A percentile compares a stretch with the other conserved stretches of the same genome.
phyloP scores from a whole-genome alignment of 2,329 filamentous ascomycete genomes.

The Aspergillus novofumigatus region DNA sequence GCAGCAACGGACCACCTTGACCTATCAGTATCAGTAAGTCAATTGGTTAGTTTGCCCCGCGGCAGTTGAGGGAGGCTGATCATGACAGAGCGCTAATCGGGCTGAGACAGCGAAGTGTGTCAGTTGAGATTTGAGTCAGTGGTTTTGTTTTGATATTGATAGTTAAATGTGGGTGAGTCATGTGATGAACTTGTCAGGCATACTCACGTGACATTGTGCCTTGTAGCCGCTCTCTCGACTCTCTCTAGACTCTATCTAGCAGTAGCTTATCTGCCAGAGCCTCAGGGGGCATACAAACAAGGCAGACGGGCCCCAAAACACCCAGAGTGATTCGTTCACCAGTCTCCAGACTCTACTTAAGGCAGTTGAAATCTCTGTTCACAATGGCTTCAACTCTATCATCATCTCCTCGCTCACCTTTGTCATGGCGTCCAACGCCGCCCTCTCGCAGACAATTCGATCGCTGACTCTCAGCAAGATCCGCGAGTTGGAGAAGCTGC shows the following conservation, averaged over 20 bases:
- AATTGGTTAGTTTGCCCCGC: not conserved
- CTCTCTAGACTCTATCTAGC: too few relatives aligned
- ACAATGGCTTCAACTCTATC: not conserved
- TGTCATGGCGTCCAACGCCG: not conserved
- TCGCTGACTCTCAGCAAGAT: slow-evolving; percentile 24
- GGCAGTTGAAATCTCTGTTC: not conserved
- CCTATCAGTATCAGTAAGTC: not conserved
- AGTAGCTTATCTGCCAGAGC: too few relatives aligned
- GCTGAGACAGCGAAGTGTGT: not conserved
- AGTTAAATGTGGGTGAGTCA: too few relatives aligned
- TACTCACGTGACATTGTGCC: too few relatives aligned
- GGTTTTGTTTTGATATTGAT: too few relatives aligned
- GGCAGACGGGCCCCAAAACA: too few relatives aligned
- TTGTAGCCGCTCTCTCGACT: too few relatives aligned
- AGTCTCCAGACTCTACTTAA: not conserved
- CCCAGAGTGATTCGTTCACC: too few relatives aligned
- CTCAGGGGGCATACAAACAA: too few relatives aligned
- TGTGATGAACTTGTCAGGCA: too few relatives aligned
- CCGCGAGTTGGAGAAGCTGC: slow-evolving; percentile 23
- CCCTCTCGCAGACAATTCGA: slow-evolving; percentile 14
- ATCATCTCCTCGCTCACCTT: not conserved
- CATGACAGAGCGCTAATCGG: too few relatives aligned
- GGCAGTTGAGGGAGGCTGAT: not conserved
- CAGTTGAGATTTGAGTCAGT: too few relatives aligned
- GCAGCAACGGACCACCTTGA: not conserved